Base-by-base conservation (phyloP, 2,329 filamentous ascomycete species). In the Pseudocercospora pini-densiflorae region DNA sequence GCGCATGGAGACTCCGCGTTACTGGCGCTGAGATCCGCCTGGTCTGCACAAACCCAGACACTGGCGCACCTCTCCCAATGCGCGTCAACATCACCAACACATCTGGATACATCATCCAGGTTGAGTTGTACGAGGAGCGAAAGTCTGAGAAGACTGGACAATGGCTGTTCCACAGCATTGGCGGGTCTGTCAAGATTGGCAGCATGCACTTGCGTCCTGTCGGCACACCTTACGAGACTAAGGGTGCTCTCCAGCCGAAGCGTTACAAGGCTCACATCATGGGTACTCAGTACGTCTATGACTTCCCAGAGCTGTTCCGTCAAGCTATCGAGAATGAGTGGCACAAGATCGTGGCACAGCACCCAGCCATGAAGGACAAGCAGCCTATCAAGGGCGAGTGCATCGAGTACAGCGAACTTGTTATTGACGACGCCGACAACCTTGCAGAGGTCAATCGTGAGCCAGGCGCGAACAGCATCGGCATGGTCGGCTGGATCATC, bases 241-340 rank as follows among this genome's bases (percentile, higher is more conserved):
- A 99, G 89, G 96, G 97, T 81, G 97, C 94, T 86, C 87, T 99
- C 68, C 95, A 99, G 83, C 95, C 95, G 69, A 98, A 98, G 89
- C 90, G 95, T 75, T 98, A 99, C 89, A 97, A 97, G 90, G 95
- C 95, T 73, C 95, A 99, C 79, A 85, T 98, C 69, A 97, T 99
- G 94, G 95, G 95, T 71, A 99, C 95, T 29, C 95, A 99, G 82
- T 99, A 97, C 79, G 95, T 98, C 62, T 99, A 99, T 80, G 95
- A 99, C 81, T 99, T 99, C 90, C 95, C 95, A 31, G 95, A 99
- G 86, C 89, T 99, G 58, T 99, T 99, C 91, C 89, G 95, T 77
- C 95, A 98, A 82, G 93, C 95, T 53, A 93, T 97, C 78, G 93
- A 97, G 84, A 97, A 97, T 86, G 92, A 88, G 81, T 99, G 95